phyloP scores from a whole-genome alignment of 176 grass and related monocot species.

The Musa acuminata region DNA sequence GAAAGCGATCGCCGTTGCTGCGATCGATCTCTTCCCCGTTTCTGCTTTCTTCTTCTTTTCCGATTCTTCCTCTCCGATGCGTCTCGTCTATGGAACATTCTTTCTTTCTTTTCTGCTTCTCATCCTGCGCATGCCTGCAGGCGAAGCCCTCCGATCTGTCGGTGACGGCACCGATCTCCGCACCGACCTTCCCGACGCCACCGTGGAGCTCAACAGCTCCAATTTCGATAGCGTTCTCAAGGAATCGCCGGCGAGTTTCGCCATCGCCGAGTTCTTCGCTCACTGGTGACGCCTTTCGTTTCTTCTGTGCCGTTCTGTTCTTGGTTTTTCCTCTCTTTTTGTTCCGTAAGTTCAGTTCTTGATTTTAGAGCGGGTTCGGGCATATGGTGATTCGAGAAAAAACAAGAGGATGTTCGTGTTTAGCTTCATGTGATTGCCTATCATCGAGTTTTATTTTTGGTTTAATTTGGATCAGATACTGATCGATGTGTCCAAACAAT shows the following conservation, averaged over 20 bases:
- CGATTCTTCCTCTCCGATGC: not conserved
- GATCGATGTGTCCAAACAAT: not conserved
- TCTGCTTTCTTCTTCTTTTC: not conserved
- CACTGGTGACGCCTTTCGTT: not conserved
- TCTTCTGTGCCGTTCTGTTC: not conserved
- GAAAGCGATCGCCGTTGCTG: not conserved
- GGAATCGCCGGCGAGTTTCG: not conserved
- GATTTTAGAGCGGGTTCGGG: not conserved
- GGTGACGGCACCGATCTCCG: not conserved
- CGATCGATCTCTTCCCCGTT: not conserved
- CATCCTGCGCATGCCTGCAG: not conserved
- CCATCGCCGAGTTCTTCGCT: not conserved
- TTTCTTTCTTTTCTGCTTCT: not conserved
- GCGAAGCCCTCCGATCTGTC: not conserved
- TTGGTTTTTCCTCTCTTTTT: not conserved
- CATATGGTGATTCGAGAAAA: not conserved
- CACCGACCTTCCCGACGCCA: not conserved
- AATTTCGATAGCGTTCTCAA: not conserved
- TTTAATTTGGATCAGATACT: not conserved
- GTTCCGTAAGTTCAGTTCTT: not conserved
- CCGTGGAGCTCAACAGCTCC: not conserved
- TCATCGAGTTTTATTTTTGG: too few species aligned
- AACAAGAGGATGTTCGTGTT: too few species aligned
- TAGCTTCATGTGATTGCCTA: too few species aligned
- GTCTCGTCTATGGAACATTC: not conserved